Percentiles rank a stretch among this genome's conserved stretches.
Evolutionary conservation across 192 early-diverging fungal genomes (phyloP).

Genomic region (Coemansia sp.): DNA sequence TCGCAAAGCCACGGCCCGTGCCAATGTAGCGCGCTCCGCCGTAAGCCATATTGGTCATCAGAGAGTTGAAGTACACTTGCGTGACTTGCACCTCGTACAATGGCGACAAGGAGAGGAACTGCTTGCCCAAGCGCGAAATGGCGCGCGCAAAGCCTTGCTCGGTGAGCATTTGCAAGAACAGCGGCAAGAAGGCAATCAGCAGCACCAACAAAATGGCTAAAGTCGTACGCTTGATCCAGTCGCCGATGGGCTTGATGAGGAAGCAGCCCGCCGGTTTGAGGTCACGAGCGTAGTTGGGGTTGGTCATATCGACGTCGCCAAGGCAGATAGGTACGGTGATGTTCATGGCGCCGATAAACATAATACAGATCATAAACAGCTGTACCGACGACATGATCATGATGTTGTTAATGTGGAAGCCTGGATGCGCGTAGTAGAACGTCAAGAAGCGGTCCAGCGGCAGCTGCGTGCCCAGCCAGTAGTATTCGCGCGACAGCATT

Average conservation of each 20-base stretch:
- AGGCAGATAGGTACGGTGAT: conserved; percentile 64
- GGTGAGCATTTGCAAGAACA: conserved; percentile 82
- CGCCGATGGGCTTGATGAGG: conserved; percentile 70
- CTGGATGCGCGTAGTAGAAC: conserved; percentile 87
- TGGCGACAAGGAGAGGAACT: conserved; percentile 80
- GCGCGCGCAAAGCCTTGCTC: conserved; percentile 79
- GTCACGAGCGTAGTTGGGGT: conserved; percentile 53
- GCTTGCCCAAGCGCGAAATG: conserved; percentile 71
- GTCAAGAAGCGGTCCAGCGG: conserved; percentile 85
- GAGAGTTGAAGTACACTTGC: conserved; percentile 80
- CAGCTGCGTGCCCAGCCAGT: conserved; percentile 83
- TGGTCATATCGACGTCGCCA: conserved; percentile 59
- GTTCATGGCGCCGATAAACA: conserved; percentile 76
- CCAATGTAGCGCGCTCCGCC: conserved; percentile 85
- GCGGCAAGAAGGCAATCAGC: conserved; percentile 77
- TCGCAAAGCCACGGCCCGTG: conserved; percentile 85
- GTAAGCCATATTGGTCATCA: conserved; percentile 76
- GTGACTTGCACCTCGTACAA: conserved; percentile 87
- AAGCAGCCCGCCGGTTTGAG: conserved; percentile 64
- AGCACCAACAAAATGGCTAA: conserved; percentile 81
- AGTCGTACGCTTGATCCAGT: conserved; percentile 82
- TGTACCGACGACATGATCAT: conserved; percentile 83
- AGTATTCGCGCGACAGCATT: conserved; percentile 91
- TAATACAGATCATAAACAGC: conserved; percentile 76
- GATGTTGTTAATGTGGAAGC: conserved; percentile 89